Conservation (phyloP, 2,329 filamentous ascomycete species). For the Colletotrichum cereale region DNA sequence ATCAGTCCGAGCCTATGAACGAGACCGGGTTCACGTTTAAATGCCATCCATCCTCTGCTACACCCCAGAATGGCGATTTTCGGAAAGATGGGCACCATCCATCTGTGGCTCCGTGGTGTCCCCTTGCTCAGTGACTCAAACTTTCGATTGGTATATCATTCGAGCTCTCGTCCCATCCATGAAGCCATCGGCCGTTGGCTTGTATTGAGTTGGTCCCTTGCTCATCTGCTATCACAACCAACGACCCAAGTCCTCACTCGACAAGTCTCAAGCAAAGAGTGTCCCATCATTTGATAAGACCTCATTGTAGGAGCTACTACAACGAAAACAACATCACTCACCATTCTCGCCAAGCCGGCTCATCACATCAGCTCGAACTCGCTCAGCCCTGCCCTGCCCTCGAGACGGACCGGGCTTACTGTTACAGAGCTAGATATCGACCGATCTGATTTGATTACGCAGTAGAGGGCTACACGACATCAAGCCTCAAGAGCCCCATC, state of each 20-base stretch:
- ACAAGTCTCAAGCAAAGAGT: conserved; percentile 34
- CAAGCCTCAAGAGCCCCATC: conserved; percentile 16
- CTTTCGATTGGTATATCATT: conserved; percentile 36
- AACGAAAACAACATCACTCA: neutral
- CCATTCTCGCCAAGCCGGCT: conserved; percentile 30
- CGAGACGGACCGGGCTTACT: conserved; percentile 24
- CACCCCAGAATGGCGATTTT: conserved; percentile 41
- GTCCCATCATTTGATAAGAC: conserved; percentile 20
- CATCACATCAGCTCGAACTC: neutral
- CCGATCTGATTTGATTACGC: neutral
- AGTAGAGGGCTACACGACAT: conserved; percentile 28
- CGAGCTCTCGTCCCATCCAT: conserved; percentile 33
- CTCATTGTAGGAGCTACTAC: conserved; percentile 33
- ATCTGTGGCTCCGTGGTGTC: conserved; percentile 44
- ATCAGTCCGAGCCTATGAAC: conserved; percentile 33
- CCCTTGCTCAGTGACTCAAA: conserved; percentile 43
- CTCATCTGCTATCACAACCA: conserved; percentile 24
- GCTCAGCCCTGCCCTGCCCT: neutral
- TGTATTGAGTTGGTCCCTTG: conserved; percentile 18
- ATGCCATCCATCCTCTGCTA: conserved; percentile 33
- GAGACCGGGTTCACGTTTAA: conserved; percentile 38
- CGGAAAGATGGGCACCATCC: conserved; percentile 46
- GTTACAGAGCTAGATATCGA: conserved; percentile 10
- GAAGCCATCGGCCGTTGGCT: conserved; percentile 24
- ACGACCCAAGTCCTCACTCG: conserved; percentile 23